Conservation (phyloP, 2,329 filamentous ascomycete genomes). For the Alternaria ethzedia region DNA sequence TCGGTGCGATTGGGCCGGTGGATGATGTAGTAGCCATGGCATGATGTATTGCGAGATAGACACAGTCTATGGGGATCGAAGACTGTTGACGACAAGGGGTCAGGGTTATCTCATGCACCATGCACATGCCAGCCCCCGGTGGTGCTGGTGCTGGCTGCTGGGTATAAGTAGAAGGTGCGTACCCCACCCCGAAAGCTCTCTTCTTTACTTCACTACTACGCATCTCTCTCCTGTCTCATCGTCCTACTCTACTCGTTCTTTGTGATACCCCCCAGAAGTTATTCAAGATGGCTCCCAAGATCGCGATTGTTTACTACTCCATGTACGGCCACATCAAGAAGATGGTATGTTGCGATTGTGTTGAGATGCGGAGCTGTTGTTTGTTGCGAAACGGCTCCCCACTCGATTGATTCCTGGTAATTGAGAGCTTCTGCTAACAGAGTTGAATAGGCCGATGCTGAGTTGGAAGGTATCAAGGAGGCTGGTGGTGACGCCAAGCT, state of each 20-base stretch:
- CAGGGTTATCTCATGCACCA: background rate
- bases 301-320: conserved; percentile 79
- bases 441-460: conserved; percentile 75
- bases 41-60: background rate
- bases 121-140: background rate
- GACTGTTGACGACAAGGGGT: background rate
- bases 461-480: conserved; percentile 87
- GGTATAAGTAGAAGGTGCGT: background rate
- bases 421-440: background rate
- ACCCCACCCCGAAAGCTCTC: background rate
- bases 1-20: background rate
- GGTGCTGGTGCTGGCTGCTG: background rate
- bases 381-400: background rate
- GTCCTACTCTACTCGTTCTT: background rate
- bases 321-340: conserved; percentile 47
- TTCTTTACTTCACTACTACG: background rate
- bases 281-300: conserved; percentile 78
- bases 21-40: background rate
- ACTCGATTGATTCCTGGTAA: background rate
- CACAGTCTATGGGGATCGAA: background rate
- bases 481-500: conserved; percentile 83
- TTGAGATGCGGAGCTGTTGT: background rate
- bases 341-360: conserved; percentile 32
- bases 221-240: background rate
- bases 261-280: conserved; percentile 18